A percentile compares a stretch with the other conserved stretches of the same genome.
phyloP scores from a whole-genome alignment of 352 stramenopile genomes.

The Blastocystis hominis region DNA sequence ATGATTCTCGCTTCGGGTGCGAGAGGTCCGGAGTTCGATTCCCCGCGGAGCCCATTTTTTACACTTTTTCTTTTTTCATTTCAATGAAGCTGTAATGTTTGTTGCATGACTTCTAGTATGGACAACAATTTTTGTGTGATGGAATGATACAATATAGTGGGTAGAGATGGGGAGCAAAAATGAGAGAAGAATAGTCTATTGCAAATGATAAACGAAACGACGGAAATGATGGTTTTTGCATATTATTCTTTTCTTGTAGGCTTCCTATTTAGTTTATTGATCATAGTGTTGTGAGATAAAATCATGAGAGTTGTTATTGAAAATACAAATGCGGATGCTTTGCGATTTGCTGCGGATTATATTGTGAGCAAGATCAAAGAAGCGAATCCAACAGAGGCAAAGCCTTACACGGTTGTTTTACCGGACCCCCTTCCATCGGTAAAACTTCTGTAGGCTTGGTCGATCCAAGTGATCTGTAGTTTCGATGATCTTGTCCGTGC shows the following conservation, averaged over 20 bases:
- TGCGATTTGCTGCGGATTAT: constrained; percentile 44
- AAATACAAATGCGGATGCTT: constrained; percentile 16
- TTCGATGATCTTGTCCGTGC: constrained; percentile 3
- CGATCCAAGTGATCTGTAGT: not conserved
- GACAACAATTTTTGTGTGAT: too few species aligned
- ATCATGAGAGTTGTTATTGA: constrained; percentile 55
- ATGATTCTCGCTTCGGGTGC: too few species aligned
- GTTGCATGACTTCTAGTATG: too few species aligned
- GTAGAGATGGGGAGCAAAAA: too few species aligned
- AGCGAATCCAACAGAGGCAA: not conserved
- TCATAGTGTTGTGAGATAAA: not conserved
- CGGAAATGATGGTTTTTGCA: too few species aligned
- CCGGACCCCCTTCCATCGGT: constrained; percentile 46
- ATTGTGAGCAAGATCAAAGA: constrained; percentile 51
- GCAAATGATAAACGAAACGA: too few species aligned
- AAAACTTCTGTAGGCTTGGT: not conserved
- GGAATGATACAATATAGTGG: too few species aligned
- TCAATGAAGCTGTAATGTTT: too few species aligned
- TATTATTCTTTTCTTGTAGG: too few species aligned
- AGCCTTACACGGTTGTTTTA: constrained; percentile 36
- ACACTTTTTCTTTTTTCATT: too few species aligned
- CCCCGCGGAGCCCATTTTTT: not conserved
- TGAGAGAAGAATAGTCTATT: too few species aligned
- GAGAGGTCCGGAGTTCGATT: not conserved
- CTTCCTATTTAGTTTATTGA: too few species aligned